Evolutionary conservation across 1,284 basidiomycete genomes (phyloP).

Genomic region (Melanopsichium pennsylvanicum): DNA sequence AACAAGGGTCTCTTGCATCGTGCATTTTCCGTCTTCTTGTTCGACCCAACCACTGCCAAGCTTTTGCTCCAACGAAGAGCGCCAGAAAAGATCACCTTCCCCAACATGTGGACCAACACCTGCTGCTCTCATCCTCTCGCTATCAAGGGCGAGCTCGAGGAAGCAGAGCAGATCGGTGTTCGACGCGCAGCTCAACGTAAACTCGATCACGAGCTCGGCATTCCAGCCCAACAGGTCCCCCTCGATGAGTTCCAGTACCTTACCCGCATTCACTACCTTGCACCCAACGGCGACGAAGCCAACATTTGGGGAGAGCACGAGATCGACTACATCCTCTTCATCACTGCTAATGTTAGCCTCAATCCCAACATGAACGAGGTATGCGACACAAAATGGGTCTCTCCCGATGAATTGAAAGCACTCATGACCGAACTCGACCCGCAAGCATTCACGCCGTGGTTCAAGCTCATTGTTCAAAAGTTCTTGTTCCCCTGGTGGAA

Average conservation of each 20-base stretch:
- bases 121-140: slow-evolving; percentile 95
- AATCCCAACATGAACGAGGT: slow-evolving; percentile 90
- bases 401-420: slow-evolving; percentile 82
- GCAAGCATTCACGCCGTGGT: slow-evolving; percentile 97
- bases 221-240: slow-evolving; percentile 76
- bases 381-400: slow-evolving; percentile 87
- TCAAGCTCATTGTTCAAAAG: slow-evolving; percentile 95
- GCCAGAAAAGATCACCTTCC: slow-evolving; percentile 98
- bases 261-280: slow-evolving; percentile 96
- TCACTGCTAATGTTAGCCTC: slow-evolving; percentile 87
- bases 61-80: slow-evolving; percentile 95
- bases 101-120: slow-evolving; percentile 99
- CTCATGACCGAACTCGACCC: slow-evolving; percentile 82
- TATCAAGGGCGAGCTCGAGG: slow-evolving; percentile 76
- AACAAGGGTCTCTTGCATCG: slow-evolving; percentile 92
- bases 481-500: slow-evolving; percentile 99
- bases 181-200: slow-evolving; percentile 89
- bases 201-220: slow-evolving; percentile 95
- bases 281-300: slow-evolving; percentile 74
- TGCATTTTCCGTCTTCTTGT: slow-evolving; percentile 97
- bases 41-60: slow-evolving; percentile 90
- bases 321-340: slow-evolving; percentile 97
- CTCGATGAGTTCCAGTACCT: slow-evolving; percentile 91
- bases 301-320: slow-evolving; percentile 99
- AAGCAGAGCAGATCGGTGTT: slow-evolving; percentile 76